A percentile compares a stretch with the other conserved stretches of the same genome.
Conservation (phyloP, 2,329 filamentous ascomycete species). For the Geosmithia putterillii region DNA sequence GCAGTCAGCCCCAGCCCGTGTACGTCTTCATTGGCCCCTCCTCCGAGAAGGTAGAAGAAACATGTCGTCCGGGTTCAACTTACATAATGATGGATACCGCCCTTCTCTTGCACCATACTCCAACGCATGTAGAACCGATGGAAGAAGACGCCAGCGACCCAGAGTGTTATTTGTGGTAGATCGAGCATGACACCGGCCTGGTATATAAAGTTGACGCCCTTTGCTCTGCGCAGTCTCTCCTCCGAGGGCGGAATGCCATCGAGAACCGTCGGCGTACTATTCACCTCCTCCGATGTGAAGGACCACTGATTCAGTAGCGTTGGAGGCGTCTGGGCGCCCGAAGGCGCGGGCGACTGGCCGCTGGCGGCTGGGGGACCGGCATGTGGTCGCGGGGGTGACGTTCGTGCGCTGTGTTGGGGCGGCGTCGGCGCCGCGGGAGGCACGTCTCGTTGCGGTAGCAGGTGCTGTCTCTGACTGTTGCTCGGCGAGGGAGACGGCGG, state of each 20-base stretch:
- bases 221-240: conserved; percentile 70
- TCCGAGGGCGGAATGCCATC: conserved; percentile 68
- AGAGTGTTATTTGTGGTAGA: conserved; percentile 81
- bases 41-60: not conserved
- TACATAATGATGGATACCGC: conserved; percentile 83
- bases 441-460: conserved; percentile 32
- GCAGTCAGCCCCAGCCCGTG: not conserved
- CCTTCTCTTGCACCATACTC: conserved; percentile 64
- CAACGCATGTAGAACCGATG: conserved; percentile 91
- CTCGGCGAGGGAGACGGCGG: not conserved
- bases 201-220: conserved; percentile 93
- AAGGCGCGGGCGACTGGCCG: conserved; percentile 25
- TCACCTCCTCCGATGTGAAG: conserved; percentile 73
- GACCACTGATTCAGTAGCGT: conserved; percentile 61
- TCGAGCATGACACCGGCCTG: conserved; percentile 89
- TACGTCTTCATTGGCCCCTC: not conserved
- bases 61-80: too few relatives aligned
- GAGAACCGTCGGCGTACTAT: conserved; percentile 70
- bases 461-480: conserved; percentile 3
- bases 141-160: conserved; percentile 87
- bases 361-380: conserved; percentile 26
- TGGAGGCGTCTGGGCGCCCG: conserved; percentile 22
- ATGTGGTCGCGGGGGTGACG: conserved; percentile 39
- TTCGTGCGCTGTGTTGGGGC: conserved; percentile 40
- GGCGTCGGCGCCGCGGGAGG: conserved; percentile 51